These are phyloP conservation scores for Hanseniaspora gamundiae DNA, from an alignment of 1,139 yeast genomes.

Conservation along the genomic window DNA sequence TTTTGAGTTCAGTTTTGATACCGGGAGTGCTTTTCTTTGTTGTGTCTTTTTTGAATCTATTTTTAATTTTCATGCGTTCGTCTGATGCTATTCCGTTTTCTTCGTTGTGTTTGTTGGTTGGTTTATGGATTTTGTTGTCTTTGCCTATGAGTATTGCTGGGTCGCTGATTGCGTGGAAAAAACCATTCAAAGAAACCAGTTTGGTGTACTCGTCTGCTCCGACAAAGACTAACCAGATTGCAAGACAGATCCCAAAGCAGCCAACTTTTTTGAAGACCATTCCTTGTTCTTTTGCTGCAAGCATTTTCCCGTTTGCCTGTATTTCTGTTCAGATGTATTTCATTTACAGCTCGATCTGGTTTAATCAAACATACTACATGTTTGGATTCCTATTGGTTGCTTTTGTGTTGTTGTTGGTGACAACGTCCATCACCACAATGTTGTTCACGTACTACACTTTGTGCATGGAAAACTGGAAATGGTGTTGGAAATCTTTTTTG, in stretches of 20 bases:
- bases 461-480: slow-evolving; percentile 83
- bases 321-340: slow-evolving; percentile 47
- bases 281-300: slow-evolving; percentile 64
- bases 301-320: slow-evolving; percentile 92
- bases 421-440: slow-evolving; percentile 70
- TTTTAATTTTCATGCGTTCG: slow-evolving; percentile 63
- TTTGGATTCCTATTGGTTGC: slow-evolving; percentile 86
- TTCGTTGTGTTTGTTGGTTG: slow-evolving; percentile 69
- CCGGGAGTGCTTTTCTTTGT: slow-evolving; percentile 63
- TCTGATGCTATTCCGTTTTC: slow-evolving; percentile 95
- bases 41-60: slow-evolving; percentile 64
- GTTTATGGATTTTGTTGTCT: slow-evolving; percentile 77
- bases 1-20: slow-evolving; percentile 70
- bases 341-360: slow-evolving; percentile 27
- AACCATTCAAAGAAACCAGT: slow-evolving; percentile 31
- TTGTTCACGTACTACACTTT: slow-evolving; percentile 74
- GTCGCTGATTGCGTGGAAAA: slow-evolving; percentile 63
- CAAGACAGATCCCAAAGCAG: slow-evolving; percentile 89
- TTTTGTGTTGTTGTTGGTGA: slow-evolving; percentile 72
- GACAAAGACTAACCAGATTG: slow-evolving; percentile 84
- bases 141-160: slow-evolving; percentile 78
- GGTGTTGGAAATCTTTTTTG: slow-evolving; percentile 94
- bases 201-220: slow-evolving; percentile 34
- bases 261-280: slow-evolving; percentile 68
- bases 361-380: slow-evolving; percentile 49